Percentiles rank a stretch among this genome's conserved stretches.
Conservation (phyloP, 805 yeast species). For the Kodamaea kakaduensis region DNA sequence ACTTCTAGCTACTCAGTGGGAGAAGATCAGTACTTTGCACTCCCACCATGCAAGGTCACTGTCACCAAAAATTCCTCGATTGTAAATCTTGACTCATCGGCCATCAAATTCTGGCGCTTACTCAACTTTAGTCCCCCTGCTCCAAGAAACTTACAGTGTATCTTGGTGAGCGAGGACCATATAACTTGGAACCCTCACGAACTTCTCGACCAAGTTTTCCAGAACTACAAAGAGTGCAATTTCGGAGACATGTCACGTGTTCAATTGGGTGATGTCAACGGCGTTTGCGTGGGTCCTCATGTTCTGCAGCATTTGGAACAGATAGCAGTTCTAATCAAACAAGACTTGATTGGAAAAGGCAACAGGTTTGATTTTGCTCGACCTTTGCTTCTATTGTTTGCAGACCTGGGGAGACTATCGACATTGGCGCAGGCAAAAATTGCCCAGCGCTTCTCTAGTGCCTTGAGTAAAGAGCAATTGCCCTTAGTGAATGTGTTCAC, state of each 20-base stretch:
- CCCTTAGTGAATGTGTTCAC: constrained; percentile 37
- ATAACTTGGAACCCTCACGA: constrained; percentile 20
- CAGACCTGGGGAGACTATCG: constrained; percentile 41
- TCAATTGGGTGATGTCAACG: constrained; percentile 24
- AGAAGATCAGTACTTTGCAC: constrained; percentile 21
- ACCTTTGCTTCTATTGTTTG: constrained; percentile 50
- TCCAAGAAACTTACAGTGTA: constrained; percentile 50
- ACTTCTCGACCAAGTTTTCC: constrained; percentile 40
- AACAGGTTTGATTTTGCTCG: constrained; percentile 40
- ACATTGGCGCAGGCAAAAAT: constrained; percentile 44
- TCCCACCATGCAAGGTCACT: constrained; percentile 25
- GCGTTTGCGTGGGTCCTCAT: constrained; percentile 11
- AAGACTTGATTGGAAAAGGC: constrained; percentile 39
- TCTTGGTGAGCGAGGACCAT: constrained; percentile 40
- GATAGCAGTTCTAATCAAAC: constrained; percentile 35
- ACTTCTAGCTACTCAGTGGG: constrained; percentile 9
- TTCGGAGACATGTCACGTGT: constrained; percentile 44
- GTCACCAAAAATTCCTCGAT: constrained; percentile 36
- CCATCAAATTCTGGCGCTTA: constrained; percentile 52
- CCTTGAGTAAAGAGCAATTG: constrained; percentile 35
- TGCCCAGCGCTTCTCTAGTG: constrained; percentile 44
- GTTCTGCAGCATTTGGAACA: constrained; percentile 23
- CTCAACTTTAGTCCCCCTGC: constrained; percentile 53
- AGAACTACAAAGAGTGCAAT: constrained; percentile 45
- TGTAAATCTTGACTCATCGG: constrained; percentile 43